Base-by-base conservation (phyloP, 148 eudicot genomes). In the Polygonum aviculare region DNA sequence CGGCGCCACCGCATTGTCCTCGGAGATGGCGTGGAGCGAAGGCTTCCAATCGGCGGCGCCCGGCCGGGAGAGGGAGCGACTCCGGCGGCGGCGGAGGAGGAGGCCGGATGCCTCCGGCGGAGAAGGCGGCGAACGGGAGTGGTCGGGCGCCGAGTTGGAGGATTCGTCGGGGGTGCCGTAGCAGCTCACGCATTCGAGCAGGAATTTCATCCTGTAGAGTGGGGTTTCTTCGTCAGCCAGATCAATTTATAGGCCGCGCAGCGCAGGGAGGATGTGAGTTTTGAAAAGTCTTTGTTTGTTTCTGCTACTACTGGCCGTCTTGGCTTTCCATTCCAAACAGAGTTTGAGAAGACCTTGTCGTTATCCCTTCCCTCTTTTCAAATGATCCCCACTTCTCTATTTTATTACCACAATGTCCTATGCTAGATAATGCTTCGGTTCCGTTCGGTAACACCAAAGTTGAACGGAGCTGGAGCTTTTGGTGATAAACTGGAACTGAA, bases 21-120 rank as follows among this genome's bases (percentile, higher is more conserved):
- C 86, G 2, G 83, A 59, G 72, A 82, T 80, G 47, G 82, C 79
- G 16, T 59, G 76, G 3, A 83, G 77, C 16, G 83, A 77, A 38
- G 82, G 86, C 74, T 72, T 72, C 75, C 75, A 72, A 48, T 72
- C 75, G 36, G 50, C 74, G 21, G 49, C 31, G 4, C 49, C 49
- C 74, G 10, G 50, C 54, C 52, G 26, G 33, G 75, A 72, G 16
- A 44, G 75, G 33, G 75, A 72, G 1, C 45, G 45, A 36, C 72
- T 67, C 45, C 72, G 41, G 3, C 72, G 45, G 19, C 72, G 72
- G 10, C 36, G 72, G 11, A 41, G 31, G 31, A 26, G 31, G 31
- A 26, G 31, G 31, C 31, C 31, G 31, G 31, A 26, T 1, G 31
- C 31, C 31, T 26, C 31, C 31, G 31, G 1, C 31, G 31, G 31